Evolutionary conservation across 192 early-diverging fungal species (phyloP).

Genomic region (Coemansia sp.): DNA sequence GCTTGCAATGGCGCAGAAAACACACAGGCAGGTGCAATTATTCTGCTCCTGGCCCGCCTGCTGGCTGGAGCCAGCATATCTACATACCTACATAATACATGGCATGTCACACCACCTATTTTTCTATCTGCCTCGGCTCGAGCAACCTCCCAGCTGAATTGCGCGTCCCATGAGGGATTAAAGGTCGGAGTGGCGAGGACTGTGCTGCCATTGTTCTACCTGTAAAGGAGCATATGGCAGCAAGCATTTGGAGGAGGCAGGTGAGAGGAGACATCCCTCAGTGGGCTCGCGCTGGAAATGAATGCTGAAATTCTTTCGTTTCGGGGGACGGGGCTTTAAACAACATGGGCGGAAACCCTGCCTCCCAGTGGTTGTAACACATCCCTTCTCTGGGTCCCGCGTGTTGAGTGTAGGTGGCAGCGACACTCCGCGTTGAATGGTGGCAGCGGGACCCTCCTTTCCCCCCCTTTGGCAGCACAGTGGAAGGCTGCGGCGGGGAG

Average conservation of each 20-base stretch:
- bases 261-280: neutral
- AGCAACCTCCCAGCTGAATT: neutral
- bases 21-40: neutral
- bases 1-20: neutral
- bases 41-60: neutral
- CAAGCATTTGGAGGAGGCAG: neutral
- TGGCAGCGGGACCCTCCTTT: neutral
- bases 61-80: neutral
- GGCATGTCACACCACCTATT: neutral
- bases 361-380: neutral
- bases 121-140: neutral
- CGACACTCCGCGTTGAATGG: neutral
- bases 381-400: neutral
- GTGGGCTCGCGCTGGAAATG: neutral
- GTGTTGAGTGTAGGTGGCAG: neutral
- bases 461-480: neutral
- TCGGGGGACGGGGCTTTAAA: neutral
- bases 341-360: neutral
- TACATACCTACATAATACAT: neutral
- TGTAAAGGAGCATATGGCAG: neutral
- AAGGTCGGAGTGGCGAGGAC: constrained; percentile 6
- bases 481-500: neutral
- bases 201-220: neutral
- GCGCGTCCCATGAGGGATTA: neutral
- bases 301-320: neutral